phyloP scores from a whole-genome alignment of 768 basidiomycete genomes.

The Naganishia friedmannii region DNA sequence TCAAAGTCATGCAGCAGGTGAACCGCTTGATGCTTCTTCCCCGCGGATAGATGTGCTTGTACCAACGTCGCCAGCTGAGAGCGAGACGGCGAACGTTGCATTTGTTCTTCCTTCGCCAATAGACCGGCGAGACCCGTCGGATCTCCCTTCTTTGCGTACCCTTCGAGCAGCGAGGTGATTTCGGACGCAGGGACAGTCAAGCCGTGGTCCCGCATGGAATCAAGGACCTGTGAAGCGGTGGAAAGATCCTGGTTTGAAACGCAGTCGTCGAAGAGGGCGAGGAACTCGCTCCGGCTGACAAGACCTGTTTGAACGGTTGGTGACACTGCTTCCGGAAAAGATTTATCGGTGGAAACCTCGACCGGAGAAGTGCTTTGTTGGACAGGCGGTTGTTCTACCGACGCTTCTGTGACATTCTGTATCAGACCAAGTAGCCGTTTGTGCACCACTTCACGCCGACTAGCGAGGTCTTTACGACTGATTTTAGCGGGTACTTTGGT shows the following conservation, averaged over 20 bases:
- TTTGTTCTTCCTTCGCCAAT: conserved; percentile 1
- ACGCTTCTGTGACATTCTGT: not conserved
- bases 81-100: conserved; percentile 20
- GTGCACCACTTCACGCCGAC: not conserved
- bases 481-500: not conserved
- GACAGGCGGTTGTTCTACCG: not conserved
- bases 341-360: not conserved
- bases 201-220: conserved; percentile 52
- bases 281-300: conserved; percentile 60
- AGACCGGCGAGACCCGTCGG: conserved; percentile 11
- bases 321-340: not conserved
- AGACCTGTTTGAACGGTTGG: conserved; percentile 50
- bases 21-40: conserved; percentile 65
- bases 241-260: conserved; percentile 59
- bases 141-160: conserved; percentile 23
- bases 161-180: not conserved
- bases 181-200: not conserved
- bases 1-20: conserved; percentile 72
- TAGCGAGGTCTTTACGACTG: not conserved
- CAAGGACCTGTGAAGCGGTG: conserved; percentile 57
- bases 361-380: not conserved
- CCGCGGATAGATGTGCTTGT: conserved; percentile 55
- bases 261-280: conserved; percentile 59
- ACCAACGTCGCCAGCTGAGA: conserved; percentile 67
- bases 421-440: not conserved